Conservation (phyloP, 2,329 filamentous ascomycete species). For the Orbilia quercus region DNA sequence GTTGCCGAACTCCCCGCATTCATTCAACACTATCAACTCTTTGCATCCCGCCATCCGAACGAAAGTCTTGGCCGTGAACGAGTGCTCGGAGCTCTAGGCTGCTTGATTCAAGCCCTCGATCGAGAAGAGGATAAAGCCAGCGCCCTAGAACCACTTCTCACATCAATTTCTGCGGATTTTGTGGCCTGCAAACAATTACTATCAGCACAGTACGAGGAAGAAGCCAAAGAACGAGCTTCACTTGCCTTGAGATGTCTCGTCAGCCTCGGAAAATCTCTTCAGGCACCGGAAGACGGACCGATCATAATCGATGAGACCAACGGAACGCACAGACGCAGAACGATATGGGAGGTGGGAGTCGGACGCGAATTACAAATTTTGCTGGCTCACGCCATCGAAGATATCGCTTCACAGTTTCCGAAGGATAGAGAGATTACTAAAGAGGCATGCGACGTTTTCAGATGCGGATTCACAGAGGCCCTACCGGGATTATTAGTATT, state of each 20-base stretch:
- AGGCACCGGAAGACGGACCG: constrained; percentile 74
- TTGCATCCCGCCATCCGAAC: constrained; percentile 71
- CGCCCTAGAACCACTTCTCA: constrained; percentile 71
- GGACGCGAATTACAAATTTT: constrained; percentile 68
- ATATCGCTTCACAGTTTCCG: constrained; percentile 69
- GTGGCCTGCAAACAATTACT: constrained; percentile 62
- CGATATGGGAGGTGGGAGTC: constrained; percentile 67
- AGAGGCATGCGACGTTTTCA: constrained; percentile 76
- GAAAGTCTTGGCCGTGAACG: constrained; percentile 78
- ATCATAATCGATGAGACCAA: constrained; percentile 74
- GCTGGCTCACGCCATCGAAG: constrained; percentile 67
- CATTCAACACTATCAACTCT: constrained; percentile 75
- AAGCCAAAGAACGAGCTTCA: constrained; percentile 64
- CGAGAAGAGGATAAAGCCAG: constrained; percentile 69
- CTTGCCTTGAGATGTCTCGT: constrained; percentile 75
- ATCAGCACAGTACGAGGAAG: constrained; percentile 58
- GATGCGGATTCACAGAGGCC: constrained; percentile 79
- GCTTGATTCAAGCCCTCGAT: constrained; percentile 77
- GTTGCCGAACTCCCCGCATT: constrained; percentile 75
- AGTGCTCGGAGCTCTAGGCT: constrained; percentile 78
- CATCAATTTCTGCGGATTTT: constrained; percentile 74
- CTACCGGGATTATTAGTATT: constrained; percentile 82
- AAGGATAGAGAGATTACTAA: constrained; percentile 76
- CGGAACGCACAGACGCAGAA: constrained; percentile 61
- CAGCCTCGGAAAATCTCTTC: constrained; percentile 77